Evolutionary conservation across 2,329 filamentous ascomycete species (phyloP).

Genomic region (Trichoderma cornu-damae): DNA sequence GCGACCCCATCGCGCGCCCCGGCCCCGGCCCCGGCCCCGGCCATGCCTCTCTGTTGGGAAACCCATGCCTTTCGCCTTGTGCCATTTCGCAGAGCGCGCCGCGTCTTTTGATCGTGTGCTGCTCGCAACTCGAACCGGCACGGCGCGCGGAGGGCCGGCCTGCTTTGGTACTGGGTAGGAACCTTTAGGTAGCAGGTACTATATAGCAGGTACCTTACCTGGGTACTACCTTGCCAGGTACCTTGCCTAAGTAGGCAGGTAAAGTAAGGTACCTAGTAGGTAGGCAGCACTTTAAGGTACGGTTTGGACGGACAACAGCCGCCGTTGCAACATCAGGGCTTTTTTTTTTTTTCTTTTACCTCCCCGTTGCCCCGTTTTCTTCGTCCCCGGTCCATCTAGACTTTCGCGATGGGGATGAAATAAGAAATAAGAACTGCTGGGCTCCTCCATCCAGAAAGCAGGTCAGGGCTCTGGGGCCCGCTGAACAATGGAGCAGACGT

Average conservation of each 20-base stretch:
- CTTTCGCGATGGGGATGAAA: background rate
- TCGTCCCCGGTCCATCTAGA: background rate
- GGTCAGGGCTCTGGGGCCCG: background rate
- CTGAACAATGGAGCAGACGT: slow-evolving; percentile 1
- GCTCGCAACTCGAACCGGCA: no score
- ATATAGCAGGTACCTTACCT: background rate
- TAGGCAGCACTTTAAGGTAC: no score
- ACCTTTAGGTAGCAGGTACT: no score
- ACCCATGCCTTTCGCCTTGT: background rate
- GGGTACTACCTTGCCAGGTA: background rate
- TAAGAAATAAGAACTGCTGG: background rate
- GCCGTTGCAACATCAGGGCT: background rate
- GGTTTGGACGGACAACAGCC: background rate
- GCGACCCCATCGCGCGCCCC: background rate
- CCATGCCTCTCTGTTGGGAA: background rate
- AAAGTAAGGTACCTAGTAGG: no score
- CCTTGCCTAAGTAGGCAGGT: background rate
- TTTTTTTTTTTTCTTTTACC: no score
- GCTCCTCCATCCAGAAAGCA: background rate
- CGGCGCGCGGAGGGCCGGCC: no score
- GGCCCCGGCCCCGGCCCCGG: background rate
- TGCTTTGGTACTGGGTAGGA: no score
- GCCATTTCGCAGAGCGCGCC: no score
- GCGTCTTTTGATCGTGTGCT: no score
- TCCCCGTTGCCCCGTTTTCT: slow-evolving; percentile 2